Evolutionary conservation across 257 asterid species (phyloP).

Genomic region (Rehmannia glutinosa): DNA sequence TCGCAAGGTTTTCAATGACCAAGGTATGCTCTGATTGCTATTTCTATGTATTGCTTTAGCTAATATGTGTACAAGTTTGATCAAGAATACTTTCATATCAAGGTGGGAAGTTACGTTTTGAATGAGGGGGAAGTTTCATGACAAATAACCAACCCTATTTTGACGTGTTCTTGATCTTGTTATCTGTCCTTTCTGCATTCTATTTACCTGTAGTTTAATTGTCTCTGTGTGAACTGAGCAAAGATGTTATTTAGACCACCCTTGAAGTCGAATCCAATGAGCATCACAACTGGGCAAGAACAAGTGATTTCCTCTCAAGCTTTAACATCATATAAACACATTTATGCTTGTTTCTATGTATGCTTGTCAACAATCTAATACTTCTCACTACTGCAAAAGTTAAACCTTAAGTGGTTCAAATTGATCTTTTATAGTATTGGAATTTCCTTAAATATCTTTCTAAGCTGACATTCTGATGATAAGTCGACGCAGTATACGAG

Average conservation of each 20-base stretch:
- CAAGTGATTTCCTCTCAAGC: background rate
- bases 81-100: background rate
- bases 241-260: background rate
- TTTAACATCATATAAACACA: background rate
- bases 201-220: background rate
- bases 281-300: background rate
- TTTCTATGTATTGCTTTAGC: background rate
- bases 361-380: background rate
- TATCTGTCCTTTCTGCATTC: background rate
- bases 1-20: conserved; percentile 73
- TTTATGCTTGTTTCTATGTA: background rate
- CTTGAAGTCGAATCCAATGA: background rate
- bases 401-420: background rate
- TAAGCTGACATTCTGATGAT: background rate
- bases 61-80: background rate
- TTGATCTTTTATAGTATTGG: background rate
- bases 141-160: background rate
- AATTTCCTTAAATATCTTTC: background rate
- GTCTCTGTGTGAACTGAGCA: conserved; percentile 2
- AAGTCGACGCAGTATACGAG: background rate
- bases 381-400: background rate
- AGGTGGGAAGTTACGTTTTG: background rate
- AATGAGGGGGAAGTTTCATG: background rate
- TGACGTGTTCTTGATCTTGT: background rate
- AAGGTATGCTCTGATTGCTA: conserved; percentile 52